Conservation (phyloP, 805 yeast species). For the Myxozyma vanderwaltii region DNA sequence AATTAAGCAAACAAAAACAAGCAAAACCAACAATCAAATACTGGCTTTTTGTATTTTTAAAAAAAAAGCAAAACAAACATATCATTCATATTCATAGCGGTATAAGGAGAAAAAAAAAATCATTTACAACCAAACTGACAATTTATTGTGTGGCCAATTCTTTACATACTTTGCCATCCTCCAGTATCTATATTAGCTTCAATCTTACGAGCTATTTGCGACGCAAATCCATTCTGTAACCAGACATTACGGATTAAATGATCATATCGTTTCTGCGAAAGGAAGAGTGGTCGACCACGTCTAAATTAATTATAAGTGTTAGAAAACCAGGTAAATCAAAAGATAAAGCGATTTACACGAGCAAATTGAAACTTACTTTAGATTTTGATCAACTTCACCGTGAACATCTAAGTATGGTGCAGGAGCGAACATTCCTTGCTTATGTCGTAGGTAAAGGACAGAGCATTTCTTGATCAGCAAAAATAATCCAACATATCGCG, state of each 20-base stretch:
- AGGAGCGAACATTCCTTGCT: conserved; percentile 79
- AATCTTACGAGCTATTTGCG: conserved; percentile 72
- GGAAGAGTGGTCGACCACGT: conserved; percentile 68
- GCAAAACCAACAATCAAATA: too few relatives aligned
- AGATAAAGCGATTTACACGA: too few relatives aligned
- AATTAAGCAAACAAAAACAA: too few relatives aligned
- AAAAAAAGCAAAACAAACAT: neutral
- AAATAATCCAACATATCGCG: conserved; percentile 69
- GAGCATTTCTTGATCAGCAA: conserved; percentile 70
- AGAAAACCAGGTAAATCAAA: neutral
- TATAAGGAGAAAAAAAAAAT: neutral
- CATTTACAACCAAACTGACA: neutral
- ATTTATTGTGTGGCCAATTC: too few relatives aligned
- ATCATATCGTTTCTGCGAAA: conserved; percentile 64
- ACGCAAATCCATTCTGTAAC: conserved; percentile 77
- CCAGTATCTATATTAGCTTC: conserved; percentile 84
- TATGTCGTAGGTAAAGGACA: conserved; percentile 63
- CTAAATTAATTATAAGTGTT: conserved; percentile 35
- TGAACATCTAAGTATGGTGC: conserved; percentile 85
- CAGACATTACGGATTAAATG: conserved; percentile 67
- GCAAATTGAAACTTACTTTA: conserved; percentile 45
- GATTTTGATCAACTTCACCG: conserved; percentile 80
- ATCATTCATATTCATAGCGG: neutral
- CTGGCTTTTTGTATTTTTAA: too few relatives aligned
- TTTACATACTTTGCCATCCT: conserved; percentile 79